phyloP scores from a whole-genome alignment of 2,329 filamentous ascomycete species.

The Mycosphaerella sp. region DNA sequence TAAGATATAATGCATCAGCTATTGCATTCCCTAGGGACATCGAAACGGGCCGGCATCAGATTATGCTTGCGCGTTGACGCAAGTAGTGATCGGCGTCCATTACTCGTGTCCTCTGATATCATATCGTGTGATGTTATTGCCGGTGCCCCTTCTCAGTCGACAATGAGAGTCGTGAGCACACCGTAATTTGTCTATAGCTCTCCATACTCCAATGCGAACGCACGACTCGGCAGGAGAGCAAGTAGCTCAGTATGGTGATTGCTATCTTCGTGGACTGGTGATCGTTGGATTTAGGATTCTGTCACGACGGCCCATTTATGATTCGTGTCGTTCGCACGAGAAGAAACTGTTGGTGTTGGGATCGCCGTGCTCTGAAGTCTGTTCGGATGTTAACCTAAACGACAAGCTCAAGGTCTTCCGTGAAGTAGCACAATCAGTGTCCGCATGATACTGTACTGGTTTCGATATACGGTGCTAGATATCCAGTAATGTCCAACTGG shows the following conservation, averaged over 20 bases:
- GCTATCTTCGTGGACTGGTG: too few relatives aligned
- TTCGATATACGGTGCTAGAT: too few relatives aligned
- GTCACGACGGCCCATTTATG: conserved; percentile 1
- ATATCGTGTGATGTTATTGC: neutral
- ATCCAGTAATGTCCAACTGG: too few relatives aligned
- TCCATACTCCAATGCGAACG: too few relatives aligned
- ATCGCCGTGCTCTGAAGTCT: neutral
- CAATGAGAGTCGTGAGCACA: too few relatives aligned
- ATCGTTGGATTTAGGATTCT: conserved; percentile 8
- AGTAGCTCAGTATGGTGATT: too few relatives aligned
- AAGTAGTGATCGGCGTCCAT: conserved; percentile 5
- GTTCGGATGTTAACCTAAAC: neutral
- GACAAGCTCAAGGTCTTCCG: neutral
- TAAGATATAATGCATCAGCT: conserved; percentile 4
- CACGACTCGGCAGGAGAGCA: too few relatives aligned
- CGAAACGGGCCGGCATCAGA: neutral
- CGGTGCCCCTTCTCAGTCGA: too few relatives aligned
- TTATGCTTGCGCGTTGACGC: neutral
- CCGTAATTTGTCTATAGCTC: too few relatives aligned
- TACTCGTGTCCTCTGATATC: neutral
- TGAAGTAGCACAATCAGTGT: neutral
- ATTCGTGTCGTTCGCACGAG: neutral
- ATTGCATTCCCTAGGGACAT: conserved; percentile 7
- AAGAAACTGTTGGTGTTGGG: neutral
- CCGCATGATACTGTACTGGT: too few relatives aligned